These are phyloP conservation scores for Petunia secreta DNA, from an alignment of 257 asterid genomes.

Conservation along the genomic window DNA sequence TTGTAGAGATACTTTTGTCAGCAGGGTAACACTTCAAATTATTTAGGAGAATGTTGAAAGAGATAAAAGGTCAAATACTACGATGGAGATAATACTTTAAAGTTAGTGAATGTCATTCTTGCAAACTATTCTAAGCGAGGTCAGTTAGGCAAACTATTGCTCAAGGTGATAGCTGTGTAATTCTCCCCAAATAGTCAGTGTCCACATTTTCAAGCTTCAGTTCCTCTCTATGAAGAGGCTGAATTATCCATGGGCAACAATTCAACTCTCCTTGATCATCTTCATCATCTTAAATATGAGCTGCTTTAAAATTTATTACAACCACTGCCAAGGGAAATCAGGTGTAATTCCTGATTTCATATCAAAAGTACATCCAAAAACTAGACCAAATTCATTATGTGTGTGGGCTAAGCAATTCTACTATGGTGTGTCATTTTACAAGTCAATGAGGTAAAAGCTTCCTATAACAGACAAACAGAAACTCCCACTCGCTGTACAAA, in stretches of 20 bases:
- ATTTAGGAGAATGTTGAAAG: too few species aligned
- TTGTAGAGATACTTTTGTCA: too few species aligned
- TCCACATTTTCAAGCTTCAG: too few species aligned
- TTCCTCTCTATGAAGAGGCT: not conserved
- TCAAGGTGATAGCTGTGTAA: too few species aligned
- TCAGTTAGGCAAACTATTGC: too few species aligned
- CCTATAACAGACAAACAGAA: not conserved
- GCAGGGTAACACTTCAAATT: too few species aligned
- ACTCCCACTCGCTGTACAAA: constrained; percentile 23
- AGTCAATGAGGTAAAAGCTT: not conserved
- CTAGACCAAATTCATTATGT: not conserved
- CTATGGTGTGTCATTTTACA: not conserved
- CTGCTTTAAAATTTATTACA: not conserved
- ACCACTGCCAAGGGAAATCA: not conserved
- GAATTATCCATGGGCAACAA: not conserved
- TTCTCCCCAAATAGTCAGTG: too few species aligned
- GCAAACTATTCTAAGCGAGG: too few species aligned
- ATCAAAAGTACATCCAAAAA: not conserved
- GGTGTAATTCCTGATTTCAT: not conserved
- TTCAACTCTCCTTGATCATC: not conserved
- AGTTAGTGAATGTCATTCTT: too few species aligned
- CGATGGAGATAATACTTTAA: too few species aligned
- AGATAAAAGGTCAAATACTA: too few species aligned
- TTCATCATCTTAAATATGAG: not conserved
- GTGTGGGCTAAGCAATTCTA: not conserved